Evolutionary conservation across 2,329 filamentous ascomycete genomes (phyloP).

Genomic region (Neofusicoccum parvum): DNA sequence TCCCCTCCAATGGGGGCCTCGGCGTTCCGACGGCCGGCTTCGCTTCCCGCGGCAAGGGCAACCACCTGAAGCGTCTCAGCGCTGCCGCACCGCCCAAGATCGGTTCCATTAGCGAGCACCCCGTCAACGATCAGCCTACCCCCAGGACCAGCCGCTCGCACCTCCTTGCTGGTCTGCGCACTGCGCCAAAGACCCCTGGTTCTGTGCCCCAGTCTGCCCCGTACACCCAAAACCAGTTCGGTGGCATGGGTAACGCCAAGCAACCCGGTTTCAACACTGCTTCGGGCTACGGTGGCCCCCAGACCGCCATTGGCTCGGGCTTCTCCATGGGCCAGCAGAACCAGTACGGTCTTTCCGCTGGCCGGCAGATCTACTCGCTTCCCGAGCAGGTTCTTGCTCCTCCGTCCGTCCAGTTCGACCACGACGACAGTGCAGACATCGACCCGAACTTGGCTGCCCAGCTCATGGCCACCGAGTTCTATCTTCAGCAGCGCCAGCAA

Average conservation of each 20-base stretch:
- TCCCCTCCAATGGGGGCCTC: constrained; percentile 65
- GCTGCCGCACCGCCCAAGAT: constrained; percentile 74
- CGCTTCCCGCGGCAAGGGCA: constrained; percentile 80
- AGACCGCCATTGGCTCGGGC: constrained; percentile 60
- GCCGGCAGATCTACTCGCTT: constrained; percentile 64
- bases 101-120: constrained; percentile 61
- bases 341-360: constrained; percentile 49
- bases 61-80: constrained; percentile 84
- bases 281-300: constrained; percentile 52
- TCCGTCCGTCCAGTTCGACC: constrained; percentile 72
- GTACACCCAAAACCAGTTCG: constrained; percentile 56
- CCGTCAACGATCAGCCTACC: constrained; percentile 66
- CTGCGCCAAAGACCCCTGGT: constrained; percentile 83
- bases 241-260: constrained; percentile 37
- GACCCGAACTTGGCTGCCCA: constrained; percentile 87
- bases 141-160: constrained; percentile 94
- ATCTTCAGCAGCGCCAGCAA: constrained; percentile 92
- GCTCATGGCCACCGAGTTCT: constrained; percentile 86
- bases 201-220: constrained; percentile 65
- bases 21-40: constrained; percentile 78
- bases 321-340: constrained; percentile 50
- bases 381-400: constrained; percentile 89
- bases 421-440: constrained; percentile 70
- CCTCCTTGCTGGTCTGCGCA: constrained; percentile 87
- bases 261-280: constrained; percentile 35